phyloP scores from a whole-genome alignment of 2,329 filamentous ascomycete genomes.

The Alternaria angustiovoidea region DNA sequence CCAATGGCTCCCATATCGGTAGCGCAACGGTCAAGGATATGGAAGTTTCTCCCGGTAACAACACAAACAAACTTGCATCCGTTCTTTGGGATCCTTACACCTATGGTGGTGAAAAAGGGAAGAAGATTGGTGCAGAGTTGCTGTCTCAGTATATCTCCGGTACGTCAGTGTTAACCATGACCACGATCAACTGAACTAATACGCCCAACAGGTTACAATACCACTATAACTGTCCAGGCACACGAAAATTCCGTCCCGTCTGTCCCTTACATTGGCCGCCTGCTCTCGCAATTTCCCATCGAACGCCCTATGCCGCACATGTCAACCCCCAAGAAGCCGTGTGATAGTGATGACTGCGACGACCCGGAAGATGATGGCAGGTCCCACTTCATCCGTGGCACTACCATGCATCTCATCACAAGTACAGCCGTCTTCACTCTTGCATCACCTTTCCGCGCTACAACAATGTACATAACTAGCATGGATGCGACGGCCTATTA shows the following conservation, averaged over 20 bases:
- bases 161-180: constrained; percentile 35
- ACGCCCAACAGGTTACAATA: constrained; percentile 70
- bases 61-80: constrained; percentile 72
- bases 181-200: constrained; percentile 15
- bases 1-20: constrained; percentile 77
- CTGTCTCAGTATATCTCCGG: constrained; percentile 87
- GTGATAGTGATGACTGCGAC: constrained; percentile 41
- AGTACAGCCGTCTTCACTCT: constrained; percentile 87
- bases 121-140: constrained; percentile 71
- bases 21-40: constrained; percentile 74
- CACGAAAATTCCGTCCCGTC: constrained; percentile 77
- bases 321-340: constrained; percentile 60
- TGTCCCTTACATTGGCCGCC: constrained; percentile 74
- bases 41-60: constrained; percentile 72
- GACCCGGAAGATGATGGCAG: constrained; percentile 54
- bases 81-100: constrained; percentile 77
- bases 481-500: constrained; percentile 88
- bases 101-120: constrained; percentile 68
- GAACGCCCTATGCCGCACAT: constrained; percentile 76
- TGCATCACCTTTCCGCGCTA: constrained; percentile 76
- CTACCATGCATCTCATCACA: constrained; percentile 84
- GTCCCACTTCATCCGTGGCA: constrained; percentile 79
- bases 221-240: constrained; percentile 75
- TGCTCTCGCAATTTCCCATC: constrained; percentile 75
- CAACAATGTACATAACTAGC: constrained; percentile 77